Percentiles rank a stretch among this genome's conserved stretches.
These are phyloP conservation scores for fission yeast (Schizosaccharomyces pombe) DNA, from an alignment of 805 yeast genomes.

Conservation along the genomic window DNA sequence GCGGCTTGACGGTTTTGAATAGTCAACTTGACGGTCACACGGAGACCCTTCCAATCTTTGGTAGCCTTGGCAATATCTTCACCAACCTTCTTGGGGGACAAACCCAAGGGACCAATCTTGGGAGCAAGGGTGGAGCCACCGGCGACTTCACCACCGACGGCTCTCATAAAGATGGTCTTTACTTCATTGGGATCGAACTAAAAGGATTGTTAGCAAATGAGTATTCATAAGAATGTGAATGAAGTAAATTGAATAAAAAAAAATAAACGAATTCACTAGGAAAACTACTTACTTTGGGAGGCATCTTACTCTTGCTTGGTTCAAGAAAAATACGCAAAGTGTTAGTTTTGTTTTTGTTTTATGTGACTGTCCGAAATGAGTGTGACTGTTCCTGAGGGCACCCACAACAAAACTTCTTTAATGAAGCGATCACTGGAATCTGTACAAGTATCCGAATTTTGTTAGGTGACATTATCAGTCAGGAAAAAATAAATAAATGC, in stretches of 20 bases:
- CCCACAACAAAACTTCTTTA: not conserved
- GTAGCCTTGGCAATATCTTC: constrained; percentile 99
- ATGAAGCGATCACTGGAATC: too few species aligned
- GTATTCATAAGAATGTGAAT: not conserved
- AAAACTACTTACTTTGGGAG: constrained; percentile 1
- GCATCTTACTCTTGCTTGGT: constrained; percentile 1
- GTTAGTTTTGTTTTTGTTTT: not conserved
- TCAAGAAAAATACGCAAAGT: not conserved
- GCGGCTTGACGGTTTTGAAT: constrained; percentile 99
- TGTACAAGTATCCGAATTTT: too few species aligned
- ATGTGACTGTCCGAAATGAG: not conserved
- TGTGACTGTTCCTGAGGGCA: not conserved
- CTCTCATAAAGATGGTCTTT: constrained; percentile 94
- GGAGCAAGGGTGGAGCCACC: constrained; percentile 99
- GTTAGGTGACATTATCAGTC: too few species aligned
- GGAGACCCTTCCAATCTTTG: constrained; percentile 79
- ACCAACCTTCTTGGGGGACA: constrained; percentile 36
- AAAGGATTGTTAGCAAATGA: not conserved
- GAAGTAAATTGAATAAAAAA: too few species aligned
- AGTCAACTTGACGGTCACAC: constrained; percentile 94
- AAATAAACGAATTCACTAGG: too few species aligned
- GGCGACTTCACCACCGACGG: constrained; percentile 99
- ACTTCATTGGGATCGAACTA: constrained; percentile 95
- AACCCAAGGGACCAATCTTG: constrained; percentile 99
- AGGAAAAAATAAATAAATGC: too few species aligned